Base-by-base conservation (phyloP, 2,329 filamentous ascomycete species). In the Zasmidium cellare region DNA sequence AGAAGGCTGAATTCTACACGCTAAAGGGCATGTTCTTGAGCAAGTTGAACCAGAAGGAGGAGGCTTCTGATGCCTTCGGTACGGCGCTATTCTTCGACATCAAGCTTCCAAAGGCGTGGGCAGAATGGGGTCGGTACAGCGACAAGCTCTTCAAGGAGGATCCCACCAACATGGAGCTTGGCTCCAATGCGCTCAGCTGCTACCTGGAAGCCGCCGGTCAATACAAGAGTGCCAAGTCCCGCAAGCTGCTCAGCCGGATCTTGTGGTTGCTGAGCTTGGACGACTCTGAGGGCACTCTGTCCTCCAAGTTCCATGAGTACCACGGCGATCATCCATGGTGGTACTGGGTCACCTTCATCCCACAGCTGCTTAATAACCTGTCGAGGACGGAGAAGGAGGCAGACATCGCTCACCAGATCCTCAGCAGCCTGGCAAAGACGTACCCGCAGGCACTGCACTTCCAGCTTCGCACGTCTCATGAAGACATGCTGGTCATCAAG, bases 341-440 rank as follows among this genome's bases (percentile, higher is more conserved):
- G 94, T 99, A 97, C 77, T 99, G 94, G 94, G 97, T 97, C 66
- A 97, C 93, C 0, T 99, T 96, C 73, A 97, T 99, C 63, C 94
- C 94, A 18, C 94, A 99, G 75, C 83, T 99, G 45, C 84, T 99
- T 28, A 93, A 91, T 46, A 94, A 93, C 53, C 82, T 99, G 51
- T 91, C 90, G 1, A 88, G 97, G 14, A 71, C 68, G 70, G 92
- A 93, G 67, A 67, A 67, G 25, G 96, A 99, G 75, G 93, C 92
- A 12, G 86, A 87, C 3, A 88, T 96, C 49, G 90, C 93, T 46
- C 89, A 94, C 72, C 85, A 86, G 51, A 91, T 99, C 51, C 82
- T 99, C 18, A 84, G 91, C 22, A 96, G 94, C 79, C 91, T 99
- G 70, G 94, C 94, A 53, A 97, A 97, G 78, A 87, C 90, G 0